Base-by-base conservation (phyloP, 495 filamentous ascomycete genomes). In the Penicillium tannophilum region DNA sequence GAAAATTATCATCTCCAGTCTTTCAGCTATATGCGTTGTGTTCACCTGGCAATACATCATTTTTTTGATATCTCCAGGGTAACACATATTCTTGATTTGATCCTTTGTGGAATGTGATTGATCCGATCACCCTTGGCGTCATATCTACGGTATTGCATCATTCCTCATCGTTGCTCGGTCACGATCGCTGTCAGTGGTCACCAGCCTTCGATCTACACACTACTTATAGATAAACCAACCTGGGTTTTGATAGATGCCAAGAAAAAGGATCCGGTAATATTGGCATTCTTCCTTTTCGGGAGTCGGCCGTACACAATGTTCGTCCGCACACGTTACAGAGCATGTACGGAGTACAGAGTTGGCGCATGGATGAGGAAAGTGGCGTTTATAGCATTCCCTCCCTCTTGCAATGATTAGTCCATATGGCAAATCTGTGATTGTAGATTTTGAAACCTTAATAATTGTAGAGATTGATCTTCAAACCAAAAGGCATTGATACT, bases 121-220 rank as follows among this genome's bases (percentile, higher is more conserved):
- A 52, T 49, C 39, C 55, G 31, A 19, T 12, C 14, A 41, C 4
- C 1, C 16, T 28, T 17, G 4, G 35, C 30, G 26, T 30, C 35
- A n/a, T 30, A 16, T 26, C 19, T 48, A 28, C 30, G 45, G 17
- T 14, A 55, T 47, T 55, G n/a, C 52, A 55, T 55, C 52, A 55
- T 55, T 50, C 14, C 17, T 20, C 49, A 39, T 24, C 17, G 9
- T 19, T 16, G 30, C 24, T 31, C 31, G 48, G 9, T 51, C 28
- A 28, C 28, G 28, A 4, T 28, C 28, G 6, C 28, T 28, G 6
- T 28, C 28, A 28, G 4, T 28, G 6, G 28, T 28, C 10, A 4
- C 9, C 33, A 36, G 33, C 33, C 33, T 14, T 2, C 33, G 33
- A 36, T 36, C 10, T 36, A 14, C 33, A 10, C 10, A 14, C 33